phyloP scores from a whole-genome alignment of 148 eudicot species.

The Fagopyrum homotropicum region DNA sequence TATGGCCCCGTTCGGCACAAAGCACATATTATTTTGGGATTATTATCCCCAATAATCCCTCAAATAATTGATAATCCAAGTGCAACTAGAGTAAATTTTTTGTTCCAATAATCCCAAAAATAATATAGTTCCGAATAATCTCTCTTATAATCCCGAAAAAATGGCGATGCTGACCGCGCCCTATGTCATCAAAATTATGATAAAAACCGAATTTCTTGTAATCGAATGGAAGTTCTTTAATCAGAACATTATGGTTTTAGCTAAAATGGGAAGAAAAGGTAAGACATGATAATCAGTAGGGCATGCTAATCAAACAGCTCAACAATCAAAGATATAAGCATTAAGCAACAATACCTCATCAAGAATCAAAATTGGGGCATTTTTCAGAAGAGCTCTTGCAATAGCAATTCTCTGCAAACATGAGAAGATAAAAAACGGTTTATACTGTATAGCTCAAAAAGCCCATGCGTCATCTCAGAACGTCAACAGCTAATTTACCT shows the following conservation, averaged over 20 bases:
- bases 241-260: neutral
- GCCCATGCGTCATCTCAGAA: neutral
- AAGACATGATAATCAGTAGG: neutral
- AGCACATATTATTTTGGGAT: too few species aligned
- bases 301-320: neutral
- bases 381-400: constrained; percentile 90
- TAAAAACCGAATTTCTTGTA: neutral
- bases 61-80: too few species aligned
- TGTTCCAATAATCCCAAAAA: too few species aligned
- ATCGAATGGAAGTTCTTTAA: too few species aligned
- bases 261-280: neutral
- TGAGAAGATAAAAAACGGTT: neutral
- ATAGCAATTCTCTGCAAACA: constrained; percentile 83
- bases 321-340: neutral
- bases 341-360: constrained; percentile 63
- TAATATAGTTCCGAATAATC: too few species aligned
- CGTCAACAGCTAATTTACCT: constrained; percentile 35
- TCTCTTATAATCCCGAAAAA: too few species aligned
- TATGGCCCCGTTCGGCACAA: too few species aligned
- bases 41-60: too few species aligned
- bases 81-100: too few species aligned
- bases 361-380: constrained; percentile 87
- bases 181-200: neutral
- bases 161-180: too few species aligned
- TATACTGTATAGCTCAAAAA: neutral